These are phyloP conservation scores for Penicillium robsamsonii DNA, from an alignment of 495 filamentous ascomycete species.

Conservation along the genomic window DNA sequence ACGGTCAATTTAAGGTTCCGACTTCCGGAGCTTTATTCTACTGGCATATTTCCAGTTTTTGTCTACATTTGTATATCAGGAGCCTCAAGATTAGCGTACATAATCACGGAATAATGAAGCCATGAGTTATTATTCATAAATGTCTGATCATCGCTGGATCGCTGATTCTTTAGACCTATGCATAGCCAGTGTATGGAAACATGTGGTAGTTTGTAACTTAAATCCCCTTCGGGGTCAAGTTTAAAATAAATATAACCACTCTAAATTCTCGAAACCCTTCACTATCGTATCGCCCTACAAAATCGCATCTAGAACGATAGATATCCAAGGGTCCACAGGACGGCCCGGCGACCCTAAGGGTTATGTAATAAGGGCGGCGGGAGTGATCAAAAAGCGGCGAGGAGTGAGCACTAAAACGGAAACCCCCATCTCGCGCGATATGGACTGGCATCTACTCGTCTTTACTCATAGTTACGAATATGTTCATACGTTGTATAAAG, in stretches of 20 bases:
- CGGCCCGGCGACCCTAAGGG: no score
- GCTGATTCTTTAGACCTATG: background rate
- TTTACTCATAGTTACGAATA: background rate
- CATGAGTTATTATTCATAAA: background rate
- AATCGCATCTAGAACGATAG: background rate
- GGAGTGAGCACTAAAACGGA: background rate
- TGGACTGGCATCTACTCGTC: background rate
- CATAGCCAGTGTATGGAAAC: background rate
- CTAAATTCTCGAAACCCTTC: background rate
- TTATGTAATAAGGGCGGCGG: no score
- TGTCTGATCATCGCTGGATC: background rate
- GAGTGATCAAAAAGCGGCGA: background rate
- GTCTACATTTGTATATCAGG: background rate
- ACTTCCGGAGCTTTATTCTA: background rate
- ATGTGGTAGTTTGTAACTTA: background rate
- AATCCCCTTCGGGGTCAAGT: background rate
- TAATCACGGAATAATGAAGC: background rate
- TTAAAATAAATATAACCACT: background rate
- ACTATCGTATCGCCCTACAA: background rate
- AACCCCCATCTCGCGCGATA: background rate
- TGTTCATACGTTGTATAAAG: background rate
- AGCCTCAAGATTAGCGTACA: background rate
- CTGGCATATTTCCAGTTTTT: background rate
- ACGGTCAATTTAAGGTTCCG: background rate
- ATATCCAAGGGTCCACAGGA: no score